Evolutionary conservation across 1,139 yeast genomes (phyloP).

Genomic region (Taphrina wiesneri): DNA sequence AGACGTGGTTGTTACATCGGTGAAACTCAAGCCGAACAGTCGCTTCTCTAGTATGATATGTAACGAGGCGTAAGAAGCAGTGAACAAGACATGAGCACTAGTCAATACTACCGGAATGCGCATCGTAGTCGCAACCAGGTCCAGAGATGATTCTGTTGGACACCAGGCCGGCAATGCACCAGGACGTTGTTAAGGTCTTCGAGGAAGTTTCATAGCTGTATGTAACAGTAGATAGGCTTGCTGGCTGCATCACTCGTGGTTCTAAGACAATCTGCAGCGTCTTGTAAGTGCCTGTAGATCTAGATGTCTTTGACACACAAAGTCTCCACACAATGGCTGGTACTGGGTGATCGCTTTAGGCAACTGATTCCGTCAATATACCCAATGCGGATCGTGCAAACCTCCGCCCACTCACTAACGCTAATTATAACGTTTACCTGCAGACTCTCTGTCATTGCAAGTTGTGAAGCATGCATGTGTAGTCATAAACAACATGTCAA

Average conservation of each 20-base stretch:
- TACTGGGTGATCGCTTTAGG: neutral
- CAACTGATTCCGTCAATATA: neutral
- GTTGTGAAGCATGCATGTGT: no score
- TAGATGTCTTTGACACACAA: neutral
- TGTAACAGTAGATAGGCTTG: neutral
- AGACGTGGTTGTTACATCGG: neutral
- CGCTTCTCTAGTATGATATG: slow-evolving; percentile 1
- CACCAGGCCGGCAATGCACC: neutral
- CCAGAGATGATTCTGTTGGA: neutral
- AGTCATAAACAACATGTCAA: no score
- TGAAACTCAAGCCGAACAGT: slow-evolving; percentile 1
- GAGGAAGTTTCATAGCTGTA: neutral
- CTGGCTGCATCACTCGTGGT: neutral
- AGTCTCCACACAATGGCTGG: slow-evolving; percentile 3
- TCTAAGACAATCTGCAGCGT: neutral
- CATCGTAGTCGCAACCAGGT: neutral
- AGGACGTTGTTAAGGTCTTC: neutral
- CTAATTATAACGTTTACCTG: no score
- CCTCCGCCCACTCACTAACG: no score
- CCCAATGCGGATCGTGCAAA: neutral
- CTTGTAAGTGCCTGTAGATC: neutral
- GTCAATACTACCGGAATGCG: neutral
- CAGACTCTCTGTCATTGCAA: no score
- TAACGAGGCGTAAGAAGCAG: neutral
- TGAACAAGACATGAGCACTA: neutral